phyloP scores from a whole-genome alignment of 2,329 filamentous ascomycete genomes.

The Samsoniella hepiali region DNA sequence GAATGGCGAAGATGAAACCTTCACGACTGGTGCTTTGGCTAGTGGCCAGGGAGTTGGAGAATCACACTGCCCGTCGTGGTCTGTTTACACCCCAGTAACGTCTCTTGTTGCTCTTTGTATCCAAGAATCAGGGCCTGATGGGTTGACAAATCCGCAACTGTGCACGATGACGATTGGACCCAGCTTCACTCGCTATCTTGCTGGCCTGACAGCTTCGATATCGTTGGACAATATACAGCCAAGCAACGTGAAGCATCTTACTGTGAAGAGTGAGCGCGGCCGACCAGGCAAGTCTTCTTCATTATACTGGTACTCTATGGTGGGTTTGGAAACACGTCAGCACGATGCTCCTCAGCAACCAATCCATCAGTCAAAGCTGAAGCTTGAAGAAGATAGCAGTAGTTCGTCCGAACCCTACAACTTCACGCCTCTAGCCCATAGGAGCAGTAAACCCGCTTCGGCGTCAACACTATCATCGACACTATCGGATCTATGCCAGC shows the following conservation, averaged over 20 bases:
- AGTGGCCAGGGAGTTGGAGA: conserved; percentile 12
- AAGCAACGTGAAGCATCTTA: conserved; percentile 31
- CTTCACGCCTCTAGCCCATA: background rate
- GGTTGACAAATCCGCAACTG: conserved; percentile 37
- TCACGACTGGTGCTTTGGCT: conserved; percentile 22
- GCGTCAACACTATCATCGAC: conserved; percentile 23
- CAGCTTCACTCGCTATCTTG: conserved; percentile 37
- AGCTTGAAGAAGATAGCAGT: background rate
- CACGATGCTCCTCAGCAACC: conserved; percentile 8
- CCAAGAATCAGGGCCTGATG: conserved; percentile 27
- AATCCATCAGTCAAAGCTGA: background rate
- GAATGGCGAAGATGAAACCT: conserved; percentile 3
- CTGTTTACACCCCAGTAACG: conserved; percentile 34
- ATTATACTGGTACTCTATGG: conserved; percentile 33
- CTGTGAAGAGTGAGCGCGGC: conserved; percentile 35
- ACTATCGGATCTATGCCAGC: conserved; percentile 29
- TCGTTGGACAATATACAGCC: conserved; percentile 34
- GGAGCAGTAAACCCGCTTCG: background rate
- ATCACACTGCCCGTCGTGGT: conserved; percentile 31
- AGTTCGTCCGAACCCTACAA: background rate
- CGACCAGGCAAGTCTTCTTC: conserved; percentile 38
- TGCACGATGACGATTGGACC: conserved; percentile 36
- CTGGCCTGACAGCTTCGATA: conserved; percentile 36
- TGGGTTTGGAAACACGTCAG: conserved; percentile 30
- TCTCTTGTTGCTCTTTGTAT: conserved; percentile 31